Evolutionary conservation across 495 filamentous ascomycete species (phyloP).

Genomic region (Thermothielavioides terrestris): DNA sequence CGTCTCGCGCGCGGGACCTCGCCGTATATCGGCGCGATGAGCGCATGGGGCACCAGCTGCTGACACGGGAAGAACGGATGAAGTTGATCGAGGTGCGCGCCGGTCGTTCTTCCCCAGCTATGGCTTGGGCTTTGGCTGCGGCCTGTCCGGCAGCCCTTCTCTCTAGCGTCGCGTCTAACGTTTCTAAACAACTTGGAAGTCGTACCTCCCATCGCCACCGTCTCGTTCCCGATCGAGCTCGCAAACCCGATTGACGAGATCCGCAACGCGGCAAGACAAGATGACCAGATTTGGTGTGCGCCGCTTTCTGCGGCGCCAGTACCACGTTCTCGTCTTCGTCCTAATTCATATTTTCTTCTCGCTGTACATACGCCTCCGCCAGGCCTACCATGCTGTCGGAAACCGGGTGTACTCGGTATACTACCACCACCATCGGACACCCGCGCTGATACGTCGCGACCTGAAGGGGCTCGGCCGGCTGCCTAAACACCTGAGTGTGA

Average conservation of each 20-base stretch:
- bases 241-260: conserved; percentile 3
- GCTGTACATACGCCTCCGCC: conserved; percentile 71
- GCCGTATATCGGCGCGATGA: conserved; percentile 57
- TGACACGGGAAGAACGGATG: conserved; percentile 61
- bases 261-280: conserved; percentile 16
- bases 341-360: conserved; percentile 76
- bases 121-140: no score
- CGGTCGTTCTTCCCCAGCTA: no score
- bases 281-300: conserved; percentile 48
- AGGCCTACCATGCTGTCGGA: conserved; percentile 65
- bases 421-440: conserved; percentile 88
- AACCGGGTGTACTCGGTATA: conserved; percentile 69
- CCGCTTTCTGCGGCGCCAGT: conserved; percentile 54
- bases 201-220: conserved; percentile 62
- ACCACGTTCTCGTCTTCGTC: conserved; percentile 62
- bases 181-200: no score
- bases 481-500: conserved; percentile 79
- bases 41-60: conserved; percentile 45
- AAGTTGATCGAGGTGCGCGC: conserved; percentile 48
- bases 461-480: conserved; percentile 63
- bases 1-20: conserved; percentile 44
- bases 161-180: no score
- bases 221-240: conserved; percentile 20
- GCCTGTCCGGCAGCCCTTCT: no score
- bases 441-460: conserved; percentile 81